Base-by-base conservation (phyloP, 2,329 filamentous ascomycete genomes). In the Diaporthe sp. region DNA sequence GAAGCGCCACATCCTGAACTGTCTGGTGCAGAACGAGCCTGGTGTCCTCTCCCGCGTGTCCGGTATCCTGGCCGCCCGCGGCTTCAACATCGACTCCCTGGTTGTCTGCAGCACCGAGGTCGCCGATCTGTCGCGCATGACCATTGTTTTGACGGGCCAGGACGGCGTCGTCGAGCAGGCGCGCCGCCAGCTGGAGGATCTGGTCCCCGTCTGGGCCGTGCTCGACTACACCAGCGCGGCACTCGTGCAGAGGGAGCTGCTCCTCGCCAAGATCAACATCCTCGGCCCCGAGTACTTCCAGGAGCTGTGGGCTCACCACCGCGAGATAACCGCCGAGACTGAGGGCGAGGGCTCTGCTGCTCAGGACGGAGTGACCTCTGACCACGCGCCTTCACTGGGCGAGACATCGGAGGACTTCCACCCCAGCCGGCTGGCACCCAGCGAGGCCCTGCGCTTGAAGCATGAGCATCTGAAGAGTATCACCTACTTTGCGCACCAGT, bases 21-120 rank as follows among this genome's bases (percentile, higher is more conserved):
- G 97, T 84, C 91, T 99, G 77, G 97, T 99, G 77, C 97, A 99
- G 86, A 99, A 99, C 87, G 97, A 99, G 88, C 97, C 97, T 17
- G 97, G 97, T 87, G 97, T 99, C 74, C 89, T 99, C 75, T 98
- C 96, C 71, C 95, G 97, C 76, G 95, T 99, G 13, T 98, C 97
- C 1, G 97, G 97, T 73, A 98, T 99, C 82, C 89, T 99, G 46
- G 97, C 97, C 17, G 97, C 97, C 58, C 92, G 97, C 75, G 97
- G 97, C 79, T 99, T 99, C 92, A 99, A 99, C 88, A 99, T 99
- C 82, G 97, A 99, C 89, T 98, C 94, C 73, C 89, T 99, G 78
- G 97, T 99, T 73, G 97, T 99, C 77, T 99, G 97, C 89, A 97
- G 94, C 86, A 99, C 97, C 77, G 97, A 99, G 86, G 96, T 99